phyloP scores from a whole-genome alignment of 306 rosid genomes.

The Erythrophleum fordii region DNA sequence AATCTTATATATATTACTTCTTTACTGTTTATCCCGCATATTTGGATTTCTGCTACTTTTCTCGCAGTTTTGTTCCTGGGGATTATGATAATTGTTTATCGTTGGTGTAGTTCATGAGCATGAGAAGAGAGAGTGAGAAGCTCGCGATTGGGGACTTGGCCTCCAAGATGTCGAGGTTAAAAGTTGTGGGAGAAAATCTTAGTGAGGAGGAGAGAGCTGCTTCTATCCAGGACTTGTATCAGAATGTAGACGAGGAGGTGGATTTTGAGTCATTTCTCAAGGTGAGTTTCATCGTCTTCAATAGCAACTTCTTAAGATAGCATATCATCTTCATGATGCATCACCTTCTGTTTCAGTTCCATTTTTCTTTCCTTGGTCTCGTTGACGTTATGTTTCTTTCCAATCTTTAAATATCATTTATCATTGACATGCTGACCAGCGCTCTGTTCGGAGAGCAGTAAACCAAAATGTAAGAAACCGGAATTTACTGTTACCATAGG shows the following conservation, averaged over 20 bases:
- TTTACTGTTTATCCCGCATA: not conserved
- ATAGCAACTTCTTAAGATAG: conserved; percentile 25
- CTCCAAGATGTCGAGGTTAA: conserved; percentile 83
- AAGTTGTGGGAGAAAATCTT: conserved; percentile 86
- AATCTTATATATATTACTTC: not conserved
- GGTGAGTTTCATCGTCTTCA: conserved; percentile 50
- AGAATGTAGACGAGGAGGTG: conserved; percentile 73
- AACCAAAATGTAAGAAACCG: conserved; percentile 10
- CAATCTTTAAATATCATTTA: conserved; percentile 26
- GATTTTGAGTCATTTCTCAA: conserved; percentile 91
- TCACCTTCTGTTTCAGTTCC: conserved; percentile 1
- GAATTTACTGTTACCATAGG: not conserved
- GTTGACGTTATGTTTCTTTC: not conserved
- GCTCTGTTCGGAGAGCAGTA: not conserved
- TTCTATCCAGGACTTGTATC: conserved; percentile 66
- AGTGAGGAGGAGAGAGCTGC: conserved; percentile 92
- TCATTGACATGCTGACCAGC: not conserved
- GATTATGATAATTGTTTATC: conserved; percentile 23
- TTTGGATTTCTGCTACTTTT: conserved; percentile 29
- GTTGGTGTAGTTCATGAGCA: conserved; percentile 70
- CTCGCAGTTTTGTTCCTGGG: conserved; percentile 28
- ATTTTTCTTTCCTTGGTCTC: not conserved
- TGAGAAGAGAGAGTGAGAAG: conserved; percentile 83
- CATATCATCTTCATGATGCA: conserved; percentile 25
- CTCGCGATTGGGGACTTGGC: conserved; percentile 79